Base-by-base conservation (phyloP, 1,284 basidiomycete species). In the Wolfiporia cocos region DNA sequence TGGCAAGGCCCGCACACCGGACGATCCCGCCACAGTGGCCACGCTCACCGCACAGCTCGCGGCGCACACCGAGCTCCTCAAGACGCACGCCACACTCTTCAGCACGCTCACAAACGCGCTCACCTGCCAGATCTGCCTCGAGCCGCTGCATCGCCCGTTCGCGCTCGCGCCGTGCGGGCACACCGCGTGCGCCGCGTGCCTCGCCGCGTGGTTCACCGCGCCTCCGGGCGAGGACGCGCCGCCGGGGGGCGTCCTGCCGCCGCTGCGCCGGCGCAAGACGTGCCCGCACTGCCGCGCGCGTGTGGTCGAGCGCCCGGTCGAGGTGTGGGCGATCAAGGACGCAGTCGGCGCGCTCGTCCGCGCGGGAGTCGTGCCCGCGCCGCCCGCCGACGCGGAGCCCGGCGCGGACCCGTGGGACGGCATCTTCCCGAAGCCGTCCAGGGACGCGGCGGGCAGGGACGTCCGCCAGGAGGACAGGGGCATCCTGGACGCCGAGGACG, bases 161-260 rank as follows among this genome's bases (percentile, higher is more conserved):
- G 74, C 81, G 0, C 71, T 88, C 14, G 68, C 78, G 0, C 82
- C 86, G 0, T 89, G 85, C 47, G 85, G 86, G 4, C 86, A 89
- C 51, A 65, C 84, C 32, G 74, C 78, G 3, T 89, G 85, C 54
- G 71, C 86, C 46, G 55, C 59, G 21, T 88, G 85, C 54, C 76
- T 89, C 11, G 68, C 84, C n/a, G 67, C 67, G 22, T 89, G 86
- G 85, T 89, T 88, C 57, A 78, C 71, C 5, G 68, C 72, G 12
- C 62, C 67, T 12, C 59, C 63, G 0, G 37, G 52, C 3, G n/a
- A n/a, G n/a, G 49, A 53, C 34, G 33, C 46, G 5, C 49, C 45
- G 7, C 44, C 46, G 4, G 30, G 44, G 17, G 48, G 50, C 17
- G 42, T 49, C 4, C 32, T 38, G n/a, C 54, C 49, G 39, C 17